Base-by-base conservation (phyloP, 805 yeast genomes). In the Candida montana region DNA sequence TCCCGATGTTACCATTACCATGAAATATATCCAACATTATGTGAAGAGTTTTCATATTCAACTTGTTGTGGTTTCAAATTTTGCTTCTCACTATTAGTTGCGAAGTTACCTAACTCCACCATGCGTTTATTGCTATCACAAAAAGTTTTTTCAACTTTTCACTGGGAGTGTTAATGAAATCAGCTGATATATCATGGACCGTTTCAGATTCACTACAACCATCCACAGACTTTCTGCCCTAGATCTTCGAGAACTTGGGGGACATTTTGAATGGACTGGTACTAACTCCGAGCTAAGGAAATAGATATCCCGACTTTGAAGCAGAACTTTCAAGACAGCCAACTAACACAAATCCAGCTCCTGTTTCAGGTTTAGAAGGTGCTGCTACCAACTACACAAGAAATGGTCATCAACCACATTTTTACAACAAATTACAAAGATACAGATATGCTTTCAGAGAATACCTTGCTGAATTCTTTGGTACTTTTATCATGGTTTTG, bases 401-500 rank as follows among this genome's bases (percentile, higher is more conserved):
- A 39, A 21, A 34, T 10, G 44, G 40, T 24, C 42, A 45, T 23
- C 46, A 45, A 5, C 50, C 44, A 18, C 34, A 41, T 19, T 32
- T 38, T 9, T 53, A 49, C 46, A 54, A 54, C 30, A 41, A 31
- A 3, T 42, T 54, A 24, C 61, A 57, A 47, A 53, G 49, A 35
- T 28, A 44, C n/a, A 53, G 59, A 49, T 51, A 46, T 37, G 59
- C 57, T 2, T 53, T 48, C 45, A 68, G 76, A 48, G 78, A 73
- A 47, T 68, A 69, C 37, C 47, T 73, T 29, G 78, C 79, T 17
- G 81, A 75, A 55, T 73, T 73, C 50, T 52, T 74, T 37, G 81
- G 79, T 17, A 69, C 75, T 5, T 50, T 72, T 57, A 55, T 72
- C 5, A 51, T 75, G 52, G 62, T 73, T 16, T 45, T 67, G 42